Conservation (phyloP, 306 rosid species). For the Lagenaria siceraria region DNA sequence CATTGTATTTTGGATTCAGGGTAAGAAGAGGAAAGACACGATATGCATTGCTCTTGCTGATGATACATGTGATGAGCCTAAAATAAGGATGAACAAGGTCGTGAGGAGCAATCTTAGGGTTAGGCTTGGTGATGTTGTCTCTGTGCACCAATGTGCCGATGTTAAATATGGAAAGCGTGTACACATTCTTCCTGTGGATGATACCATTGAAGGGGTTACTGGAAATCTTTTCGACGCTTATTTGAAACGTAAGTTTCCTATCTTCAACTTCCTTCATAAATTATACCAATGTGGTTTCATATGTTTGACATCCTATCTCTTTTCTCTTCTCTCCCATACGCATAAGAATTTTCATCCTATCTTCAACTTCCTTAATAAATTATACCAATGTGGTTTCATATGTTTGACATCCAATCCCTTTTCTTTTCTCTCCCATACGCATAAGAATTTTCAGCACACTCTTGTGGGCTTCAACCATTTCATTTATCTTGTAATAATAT, state of each 20-base stretch:
- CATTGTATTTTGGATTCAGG: conserved; percentile 31
- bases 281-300: not conserved
- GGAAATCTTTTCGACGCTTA: conserved; percentile 80
- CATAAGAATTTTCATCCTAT: not conserved
- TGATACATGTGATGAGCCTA: conserved; percentile 77
- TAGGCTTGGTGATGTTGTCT: conserved; percentile 92
- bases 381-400: not conserved
- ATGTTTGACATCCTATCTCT: not conserved
- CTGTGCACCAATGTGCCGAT: conserved; percentile 88
- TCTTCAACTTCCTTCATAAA: not conserved
- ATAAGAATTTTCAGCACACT: not conserved
- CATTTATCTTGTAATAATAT: not conserved
- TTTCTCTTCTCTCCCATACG: not conserved
- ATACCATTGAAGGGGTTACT: conserved; percentile 86
- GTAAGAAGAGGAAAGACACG: conserved; percentile 83
- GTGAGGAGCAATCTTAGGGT: conserved; percentile 86
- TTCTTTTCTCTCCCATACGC: not conserved
- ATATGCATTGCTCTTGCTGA: conserved; percentile 91
- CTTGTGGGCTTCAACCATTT: not conserved
- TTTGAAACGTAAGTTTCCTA: conserved; percentile 61
- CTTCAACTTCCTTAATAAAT: not conserved
- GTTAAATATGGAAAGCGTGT: conserved; percentile 89
- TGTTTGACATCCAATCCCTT: not conserved
- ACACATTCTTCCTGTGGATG: conserved; percentile 87
- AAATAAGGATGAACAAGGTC: conserved; percentile 92